Conservation (phyloP, 768 basidiomycete species). For the Leccinum incarnatum region DNA sequence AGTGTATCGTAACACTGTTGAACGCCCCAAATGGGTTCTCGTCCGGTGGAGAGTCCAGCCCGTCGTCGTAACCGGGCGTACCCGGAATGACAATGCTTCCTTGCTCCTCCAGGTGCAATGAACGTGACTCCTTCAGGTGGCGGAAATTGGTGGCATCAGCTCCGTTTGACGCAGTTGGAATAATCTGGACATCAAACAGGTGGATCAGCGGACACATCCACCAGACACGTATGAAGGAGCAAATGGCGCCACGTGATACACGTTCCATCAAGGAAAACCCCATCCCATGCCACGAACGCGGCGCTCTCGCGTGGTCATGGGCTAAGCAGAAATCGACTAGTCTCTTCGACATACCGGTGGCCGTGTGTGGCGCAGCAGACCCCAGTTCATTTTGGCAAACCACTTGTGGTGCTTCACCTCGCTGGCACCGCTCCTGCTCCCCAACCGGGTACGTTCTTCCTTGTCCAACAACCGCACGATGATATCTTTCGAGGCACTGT, state of each 20-base stretch:
- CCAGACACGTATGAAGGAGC: conserved; percentile 7
- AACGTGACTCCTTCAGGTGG: conserved; percentile 84
- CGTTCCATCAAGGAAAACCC: not conserved
- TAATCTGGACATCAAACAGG: conserved; percentile 54
- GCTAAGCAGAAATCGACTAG: not conserved
- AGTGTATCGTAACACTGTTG: conserved; percentile 84
- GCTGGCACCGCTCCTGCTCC: conserved; percentile 91
- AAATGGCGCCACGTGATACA: conserved; percentile 13
- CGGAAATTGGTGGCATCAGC: conserved; percentile 89
- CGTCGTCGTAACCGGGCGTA: conserved; percentile 43
- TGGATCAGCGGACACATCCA: conserved; percentile 27
- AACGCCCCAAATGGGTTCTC: conserved; percentile 83
- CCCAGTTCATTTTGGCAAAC: conserved; percentile 97
- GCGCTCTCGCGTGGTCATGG: not conserved
- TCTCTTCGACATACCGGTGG: conserved; percentile 70
- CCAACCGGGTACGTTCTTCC: conserved; percentile 82
- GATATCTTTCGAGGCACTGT: conserved; percentile 84
- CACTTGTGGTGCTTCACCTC: conserved; percentile 99
- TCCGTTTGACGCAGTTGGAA: conserved; percentile 71
- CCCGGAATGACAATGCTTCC: conserved; percentile 35
- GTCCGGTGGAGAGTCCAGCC: conserved; percentile 43
- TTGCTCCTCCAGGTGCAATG: conserved; percentile 83
- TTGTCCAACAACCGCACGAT: conserved; percentile 88
- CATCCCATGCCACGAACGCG: not conserved
- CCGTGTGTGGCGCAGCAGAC: conserved; percentile 83